Evolutionary conservation across 2,329 filamentous ascomycete species (phyloP), one percentile per base, ranked within the genome.

Genomic region (Fusarium sp.): DNA sequence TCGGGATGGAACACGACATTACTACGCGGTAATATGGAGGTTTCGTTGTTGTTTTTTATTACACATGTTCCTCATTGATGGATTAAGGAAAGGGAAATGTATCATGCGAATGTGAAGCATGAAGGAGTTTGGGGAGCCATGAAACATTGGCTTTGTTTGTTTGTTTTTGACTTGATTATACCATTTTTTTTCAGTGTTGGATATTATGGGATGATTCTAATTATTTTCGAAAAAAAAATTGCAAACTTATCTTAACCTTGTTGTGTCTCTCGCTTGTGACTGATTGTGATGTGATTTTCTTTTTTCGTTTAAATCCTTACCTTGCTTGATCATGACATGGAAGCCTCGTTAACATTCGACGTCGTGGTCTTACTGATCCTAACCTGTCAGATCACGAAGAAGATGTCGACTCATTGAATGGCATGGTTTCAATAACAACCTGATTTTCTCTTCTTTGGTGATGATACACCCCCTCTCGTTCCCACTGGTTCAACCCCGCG

Each of bases 1-100:
- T 71, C 56, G n/a, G 70, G 76, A 68, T 53, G 69, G 74, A 70
- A 70, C 38, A 68, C 51, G 64, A 71, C 63, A 72, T 74, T 78
- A 78, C 76, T 78, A 74, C 76, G 66, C 76, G 76, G 76, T 78
- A 78, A 78, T 77, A 70, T 70, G 73, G 74, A 77, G 73, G 74
- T 68, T 65, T 62, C 57, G 74, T 71, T 66, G 64, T 69, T 63
- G 74, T 71, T 66, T 60, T 69, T 63, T 67, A n/a, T 64, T 71
- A 62, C 51, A 66, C 44, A 71, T 69, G 66, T 74, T 69, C 70
- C 70, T 75, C 68, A 68, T 62, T 67, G 62, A 66, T 74, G 66
- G 68, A 64, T 68, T 33, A 12, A 64, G 55, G 64, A 67, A 35
- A 40, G 58, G 29, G 57, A 67, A 63, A 70, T 58, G 66, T 46